Evolutionary conservation across 2,329 filamentous ascomycete genomes (phyloP), one percentile per base, ranked within the genome.

Genomic region (Fusarium papillatum): DNA sequence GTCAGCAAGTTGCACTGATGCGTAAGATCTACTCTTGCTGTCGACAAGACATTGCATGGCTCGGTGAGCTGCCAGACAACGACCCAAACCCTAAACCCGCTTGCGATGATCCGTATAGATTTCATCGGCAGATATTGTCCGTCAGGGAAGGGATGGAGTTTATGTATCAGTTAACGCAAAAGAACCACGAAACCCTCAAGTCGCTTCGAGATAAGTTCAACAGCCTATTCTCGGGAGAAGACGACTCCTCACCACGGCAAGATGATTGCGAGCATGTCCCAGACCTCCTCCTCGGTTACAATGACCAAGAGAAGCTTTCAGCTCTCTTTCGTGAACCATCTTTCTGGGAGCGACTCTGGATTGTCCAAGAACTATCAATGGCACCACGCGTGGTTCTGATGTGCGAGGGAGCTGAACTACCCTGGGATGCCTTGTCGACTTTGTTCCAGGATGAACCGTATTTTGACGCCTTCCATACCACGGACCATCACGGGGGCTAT

Each of bases 331-430:
- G 6, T 1, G 0, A 6, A 1, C 64, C 53, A 0, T 22, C 34
- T 1, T 55, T 75, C 2, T 75, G 73, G 73, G 7, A 10, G 1
- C 59, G 70, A 1, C 22, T 76, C 3, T 75, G 63, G 73, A 65
- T 76, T 11, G 72, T 75, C 57, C 73, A 75, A 19, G 73, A 75
- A 39, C 53, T 76, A 8, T 73, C 70, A 3, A 10, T 70, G 1
- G 73, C 73, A 0, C 63, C 70, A 1, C 39, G 39, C 0, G 8
- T 75, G 39, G 64, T 60, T 3, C 11, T 75, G 0, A 62, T 73
- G 63, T 73, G 70, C 10, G 48, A 41, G 9, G n/a, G 31, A 0
- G 41, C 46, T 3, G 66, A 75, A 6, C 22, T 75, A 0, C n/a
- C 11, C 14, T 75, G 73, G 73, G 41, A 65, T 9, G 59, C 19